phyloP scores from a whole-genome alignment of 495 filamentous ascomycete genomes.

The Geoglossum glabrum region DNA sequence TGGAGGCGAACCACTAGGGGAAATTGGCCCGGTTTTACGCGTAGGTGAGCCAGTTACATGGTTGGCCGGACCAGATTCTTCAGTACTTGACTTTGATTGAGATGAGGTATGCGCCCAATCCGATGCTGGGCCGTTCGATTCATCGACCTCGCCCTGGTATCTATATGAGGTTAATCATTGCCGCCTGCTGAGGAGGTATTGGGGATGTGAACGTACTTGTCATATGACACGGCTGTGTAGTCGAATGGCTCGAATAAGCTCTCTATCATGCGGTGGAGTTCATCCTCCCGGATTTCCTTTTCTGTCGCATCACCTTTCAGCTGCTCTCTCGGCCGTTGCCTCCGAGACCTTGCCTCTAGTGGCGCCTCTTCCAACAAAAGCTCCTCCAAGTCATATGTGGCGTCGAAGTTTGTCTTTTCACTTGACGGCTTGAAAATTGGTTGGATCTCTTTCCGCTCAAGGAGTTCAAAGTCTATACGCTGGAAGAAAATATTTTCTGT shows the following conservation, averaged over 20 bases:
- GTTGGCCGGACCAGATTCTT: slow-evolving; percentile 7
- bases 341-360: slow-evolving; percentile 72
- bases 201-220: slow-evolving; percentile 8
- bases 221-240: slow-evolving; percentile 56
- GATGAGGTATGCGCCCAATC: slow-evolving; percentile 4
- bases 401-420: slow-evolving; percentile 98
- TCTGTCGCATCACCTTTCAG: slow-evolving; percentile 87
- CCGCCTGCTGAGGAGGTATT: neutral
- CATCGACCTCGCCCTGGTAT: neutral
- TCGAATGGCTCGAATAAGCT: slow-evolving; percentile 90
- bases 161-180: neutral
- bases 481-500: slow-evolving; percentile 77
- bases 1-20: neutral
- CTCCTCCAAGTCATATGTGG: slow-evolving; percentile 93
- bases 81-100: slow-evolving; percentile 11
- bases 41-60: slow-evolving; percentile 6
- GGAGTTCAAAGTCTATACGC: slow-evolving; percentile 60
- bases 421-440: slow-evolving; percentile 82
- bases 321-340: slow-evolving; percentile 81
- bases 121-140: slow-evolving; percentile 5
- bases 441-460: slow-evolving; percentile 77
- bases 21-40: neutral
- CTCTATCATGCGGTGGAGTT: slow-evolving; percentile 86
- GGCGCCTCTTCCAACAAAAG: slow-evolving; percentile 87
- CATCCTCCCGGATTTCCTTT: slow-evolving; percentile 85